Percentiles rank a stretch among this genome's conserved stretches.
Evolutionary conservation across 148 eudicot genomes (phyloP).

Genomic region (Vaccinium corymbosum): DNA sequence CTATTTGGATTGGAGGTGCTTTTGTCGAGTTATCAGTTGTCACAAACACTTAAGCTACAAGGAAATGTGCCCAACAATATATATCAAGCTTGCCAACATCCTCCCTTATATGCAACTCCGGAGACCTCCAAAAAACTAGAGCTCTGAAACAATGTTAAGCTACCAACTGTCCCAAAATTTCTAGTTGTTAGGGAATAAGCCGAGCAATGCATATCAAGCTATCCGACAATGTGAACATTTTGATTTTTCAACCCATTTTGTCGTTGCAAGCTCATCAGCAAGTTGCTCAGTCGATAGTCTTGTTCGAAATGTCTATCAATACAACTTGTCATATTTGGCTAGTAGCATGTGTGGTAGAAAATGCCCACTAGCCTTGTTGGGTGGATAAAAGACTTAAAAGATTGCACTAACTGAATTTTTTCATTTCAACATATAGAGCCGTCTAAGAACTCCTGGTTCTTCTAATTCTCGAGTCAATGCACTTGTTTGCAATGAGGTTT

Average conservation of each 20-base stretch:
- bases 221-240: neutral
- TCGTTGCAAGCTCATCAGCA: neutral
- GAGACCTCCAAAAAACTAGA: neutral
- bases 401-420: too few relatives aligned
- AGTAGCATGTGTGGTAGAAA: neutral
- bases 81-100: neutral
- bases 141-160: neutral
- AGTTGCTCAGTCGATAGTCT: neutral
- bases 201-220: neutral
- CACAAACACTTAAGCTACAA: neutral
- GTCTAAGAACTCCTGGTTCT: too few relatives aligned
- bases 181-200: neutral
- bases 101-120: neutral
- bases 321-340: neutral
- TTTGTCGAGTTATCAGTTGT: neutral
- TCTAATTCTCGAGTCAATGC: too few relatives aligned
- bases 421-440: too few relatives aligned
- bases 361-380: neutral
- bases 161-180: neutral
- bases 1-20: constrained; percentile 8
- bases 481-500: too few relatives aligned
- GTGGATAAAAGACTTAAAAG: neutral
- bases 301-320: neutral
- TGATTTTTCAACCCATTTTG: neutral
- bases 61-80: neutral